Evolutionary conservation across 2,329 filamentous ascomycete species (phyloP), one percentile per base, ranked within the genome.

Genomic region (Fusarium odoratissimum): DNA sequence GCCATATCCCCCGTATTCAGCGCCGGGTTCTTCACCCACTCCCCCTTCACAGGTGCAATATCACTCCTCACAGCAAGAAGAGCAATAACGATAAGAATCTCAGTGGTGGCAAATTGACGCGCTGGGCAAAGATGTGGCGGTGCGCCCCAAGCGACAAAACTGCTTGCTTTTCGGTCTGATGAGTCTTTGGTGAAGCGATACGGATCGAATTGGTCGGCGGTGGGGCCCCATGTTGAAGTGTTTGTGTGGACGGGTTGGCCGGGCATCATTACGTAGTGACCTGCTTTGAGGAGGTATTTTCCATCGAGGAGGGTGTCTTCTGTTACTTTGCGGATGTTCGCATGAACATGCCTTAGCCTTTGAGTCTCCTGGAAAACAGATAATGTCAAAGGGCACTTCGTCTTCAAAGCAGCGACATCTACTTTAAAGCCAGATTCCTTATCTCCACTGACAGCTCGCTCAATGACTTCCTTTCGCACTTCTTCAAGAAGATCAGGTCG

Each of bases 251-350:
- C 72, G 1, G 82, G 69, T 8, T 76, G 60, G 5, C 75, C 78
- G 0, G 83, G 83, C 67, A 85, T 80, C 58, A 80, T 77, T 0
- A 84, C 45, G 16, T 78, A 76, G 19, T 76, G 75, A 0, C 83
- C 83, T 9, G 74, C 75, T 64, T 81, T 82, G 19, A 85, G 73
- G 4, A 84, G 68, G 23, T 82, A 81, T 31, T 75, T 73, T 4
- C 74, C 77, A 14, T 80, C 79, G 5, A 85, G 63, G 0, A 82
- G 30, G 0, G 77, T 81, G 30, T 85, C 83, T 8, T 79, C 63
- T 5, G 71, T 73, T 0, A 84, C 77, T 28, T 75, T 75, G 28
- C 73, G 72, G 12, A 75, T 75, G 3, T 68, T 66, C 0, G 73
- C 72, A 0, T 75, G 73, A 3, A 71, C 37, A 8, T 73, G 72